phyloP scores from a whole-genome alignment of 352 stramenopile genomes.

The Pythium apleroticum region DNA sequence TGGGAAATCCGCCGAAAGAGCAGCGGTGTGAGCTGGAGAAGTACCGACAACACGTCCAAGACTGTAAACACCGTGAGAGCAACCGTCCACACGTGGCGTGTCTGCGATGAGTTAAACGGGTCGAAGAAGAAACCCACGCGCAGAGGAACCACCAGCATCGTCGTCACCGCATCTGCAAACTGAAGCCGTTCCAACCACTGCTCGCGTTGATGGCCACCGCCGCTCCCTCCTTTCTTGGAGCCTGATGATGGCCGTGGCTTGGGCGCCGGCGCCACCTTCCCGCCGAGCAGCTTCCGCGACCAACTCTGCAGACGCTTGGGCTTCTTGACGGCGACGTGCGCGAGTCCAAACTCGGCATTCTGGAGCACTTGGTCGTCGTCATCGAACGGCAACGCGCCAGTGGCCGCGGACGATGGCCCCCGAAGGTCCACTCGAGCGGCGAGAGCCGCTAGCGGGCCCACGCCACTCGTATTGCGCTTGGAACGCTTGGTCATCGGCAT shows the following conservation, averaged over 20 bases:
- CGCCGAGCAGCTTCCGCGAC: background rate
- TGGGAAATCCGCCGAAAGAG: conserved; percentile 5
- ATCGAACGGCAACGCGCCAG: background rate
- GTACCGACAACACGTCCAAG: conserved; percentile 1
- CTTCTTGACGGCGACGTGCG: conserved; percentile 8
- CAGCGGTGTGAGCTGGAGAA: conserved; percentile 8
- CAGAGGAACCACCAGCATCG: conserved; percentile 22
- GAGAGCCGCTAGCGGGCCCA: background rate
- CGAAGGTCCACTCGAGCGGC: background rate
- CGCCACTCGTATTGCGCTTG: background rate
- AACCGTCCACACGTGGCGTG: conserved; percentile 18
- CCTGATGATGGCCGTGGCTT: background rate
- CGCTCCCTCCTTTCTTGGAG: background rate
- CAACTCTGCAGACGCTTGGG: background rate
- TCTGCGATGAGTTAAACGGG: conserved; percentile 17
- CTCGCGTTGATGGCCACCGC: background rate
- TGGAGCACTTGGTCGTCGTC: conserved; percentile 19
- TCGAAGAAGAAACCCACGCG: conserved; percentile 41
- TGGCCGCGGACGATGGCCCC: background rate
- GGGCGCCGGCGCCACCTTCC: background rate
- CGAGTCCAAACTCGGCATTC: conserved; percentile 6
- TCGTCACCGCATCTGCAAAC: conserved; percentile 9
- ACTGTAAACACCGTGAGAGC: conserved; percentile 26
- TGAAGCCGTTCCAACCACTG: background rate
- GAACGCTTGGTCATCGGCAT: background rate